Evolutionary conservation across 139 green algal species (phyloP).

Genomic region (Raphidocelis subcapitata): DNA sequence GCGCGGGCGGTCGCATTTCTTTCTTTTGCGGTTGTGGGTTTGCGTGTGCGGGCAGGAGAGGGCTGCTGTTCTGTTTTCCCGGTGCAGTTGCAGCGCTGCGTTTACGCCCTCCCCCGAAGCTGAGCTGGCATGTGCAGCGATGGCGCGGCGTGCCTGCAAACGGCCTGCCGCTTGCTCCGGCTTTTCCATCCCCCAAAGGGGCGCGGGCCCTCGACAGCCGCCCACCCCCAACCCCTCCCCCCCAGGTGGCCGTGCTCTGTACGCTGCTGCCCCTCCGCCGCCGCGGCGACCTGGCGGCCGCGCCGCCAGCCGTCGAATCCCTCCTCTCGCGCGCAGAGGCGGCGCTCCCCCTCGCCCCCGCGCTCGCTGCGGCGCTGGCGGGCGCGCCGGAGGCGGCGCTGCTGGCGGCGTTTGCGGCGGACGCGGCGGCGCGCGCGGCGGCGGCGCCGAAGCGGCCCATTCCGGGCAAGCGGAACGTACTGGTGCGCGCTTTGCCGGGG

Average conservation of each 20-base stretch:
- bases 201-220: background rate
- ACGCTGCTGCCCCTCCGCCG: conserved; percentile 36
- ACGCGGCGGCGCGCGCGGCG: conserved; percentile 37
- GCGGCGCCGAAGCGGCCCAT: conserved; percentile 48
- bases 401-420: conserved; percentile 28
- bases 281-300: background rate
- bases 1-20: background rate
- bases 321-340: conserved; percentile 6
- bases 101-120: background rate
- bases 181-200: background rate
- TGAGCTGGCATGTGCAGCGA: background rate
- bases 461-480: conserved; percentile 52
- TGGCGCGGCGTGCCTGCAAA: background rate
- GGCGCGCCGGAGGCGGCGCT: background rate
- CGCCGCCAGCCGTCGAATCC: background rate
- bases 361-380: background rate
- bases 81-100: background rate
- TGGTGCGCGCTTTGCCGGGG: conserved; percentile 25
- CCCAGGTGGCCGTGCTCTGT: conserved; percentile 28
- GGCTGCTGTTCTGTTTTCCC: background rate
- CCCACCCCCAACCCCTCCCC: too few species aligned
- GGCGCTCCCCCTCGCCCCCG: background rate
- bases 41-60: background rate
- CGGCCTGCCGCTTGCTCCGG: background rate
- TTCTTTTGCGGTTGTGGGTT: background rate